These are phyloP conservation scores for Austropuccinia psidii DNA, from an alignment of 1,284 basidiomycete species.

Conservation along the genomic window DNA sequence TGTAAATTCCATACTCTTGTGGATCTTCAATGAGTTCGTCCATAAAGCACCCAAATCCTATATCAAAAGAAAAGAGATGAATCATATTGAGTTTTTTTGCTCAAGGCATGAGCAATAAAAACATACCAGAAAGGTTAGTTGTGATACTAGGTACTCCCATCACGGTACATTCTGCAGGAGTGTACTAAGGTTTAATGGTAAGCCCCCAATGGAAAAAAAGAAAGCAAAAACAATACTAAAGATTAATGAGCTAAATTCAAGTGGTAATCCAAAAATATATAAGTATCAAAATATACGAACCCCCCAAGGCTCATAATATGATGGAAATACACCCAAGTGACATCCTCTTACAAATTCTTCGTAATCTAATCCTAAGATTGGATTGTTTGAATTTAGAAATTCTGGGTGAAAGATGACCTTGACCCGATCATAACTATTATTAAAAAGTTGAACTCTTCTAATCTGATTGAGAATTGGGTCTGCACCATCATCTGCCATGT, in stretches of 20 bases:
- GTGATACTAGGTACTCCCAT: conserved; percentile 98
- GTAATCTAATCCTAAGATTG: conserved; percentile 91
- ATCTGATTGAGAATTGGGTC: conserved; percentile 92
- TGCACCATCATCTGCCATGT: conserved; percentile 85
- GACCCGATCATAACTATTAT: conserved; percentile 70
- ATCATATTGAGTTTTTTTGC: not conserved
- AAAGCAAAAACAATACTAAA: not conserved
- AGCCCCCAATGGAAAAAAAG: not conserved
- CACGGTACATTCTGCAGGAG: conserved; percentile 57
- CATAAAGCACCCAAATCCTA: conserved; percentile 66
- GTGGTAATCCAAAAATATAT: not conserved
- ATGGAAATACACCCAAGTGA: conserved; percentile 95
- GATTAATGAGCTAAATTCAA: not conserved
- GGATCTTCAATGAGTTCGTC: conserved; percentile 86
- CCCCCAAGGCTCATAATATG: conserved; percentile 87
- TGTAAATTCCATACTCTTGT: conserved; percentile 61
- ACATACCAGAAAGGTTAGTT: conserved; percentile 89
- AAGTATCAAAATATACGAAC: conserved; percentile 44
- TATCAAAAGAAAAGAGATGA: not conserved
- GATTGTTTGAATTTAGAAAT: conserved; percentile 95
- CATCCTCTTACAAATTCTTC: conserved; percentile 98
- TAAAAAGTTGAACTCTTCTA: conserved; percentile 85
- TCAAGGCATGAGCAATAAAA: not conserved
- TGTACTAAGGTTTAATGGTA: conserved; percentile 46
- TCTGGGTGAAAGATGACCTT: conserved; percentile 98